These are phyloP conservation scores for Cubamyces sp. DNA, from an alignment of 768 basidiomycete genomes.

Conservation along the genomic window DNA sequence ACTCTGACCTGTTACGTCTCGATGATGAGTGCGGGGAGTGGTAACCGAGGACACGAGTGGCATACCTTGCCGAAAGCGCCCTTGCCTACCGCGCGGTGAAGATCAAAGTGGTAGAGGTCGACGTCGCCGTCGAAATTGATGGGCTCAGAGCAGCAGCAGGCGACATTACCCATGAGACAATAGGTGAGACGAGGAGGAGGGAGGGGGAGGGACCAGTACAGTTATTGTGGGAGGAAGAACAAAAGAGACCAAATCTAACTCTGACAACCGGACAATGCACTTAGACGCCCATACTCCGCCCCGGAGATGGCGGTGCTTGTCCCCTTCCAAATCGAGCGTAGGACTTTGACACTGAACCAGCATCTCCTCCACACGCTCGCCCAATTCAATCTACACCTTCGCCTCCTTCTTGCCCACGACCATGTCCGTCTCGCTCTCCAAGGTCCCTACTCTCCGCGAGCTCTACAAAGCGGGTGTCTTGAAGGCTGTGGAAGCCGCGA, in stretches of 20 bases:
- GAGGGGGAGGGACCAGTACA: slow-evolving; percentile 13
- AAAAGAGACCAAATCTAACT: slow-evolving; percentile 31
- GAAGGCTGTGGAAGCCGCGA: slow-evolving; percentile 38
- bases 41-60: slow-evolving; percentile 9
- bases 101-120: slow-evolving; percentile 95
- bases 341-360: not conserved
- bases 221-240: slow-evolving; percentile 30
- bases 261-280: slow-evolving; percentile 2
- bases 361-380: not conserved
- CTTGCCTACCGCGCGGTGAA: slow-evolving; percentile 93
- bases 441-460: slow-evolving; percentile 59
- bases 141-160: slow-evolving; percentile 43
- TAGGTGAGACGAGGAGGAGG: slow-evolving; percentile 21
- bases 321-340: not conserved
- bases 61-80: slow-evolving; percentile 97
- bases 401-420: not conserved
- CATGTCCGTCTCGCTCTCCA: slow-evolving; percentile 42
- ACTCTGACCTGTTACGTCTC: slow-evolving; percentile 75
- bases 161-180: slow-evolving; percentile 33
- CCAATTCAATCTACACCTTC: not conserved
- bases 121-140: slow-evolving; percentile 64
- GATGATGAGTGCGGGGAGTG: slow-evolving; percentile 8
- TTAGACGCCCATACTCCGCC: not conserved
- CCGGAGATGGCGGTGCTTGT: slow-evolving; percentile 11
- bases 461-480: slow-evolving; percentile 53